Conservation (phyloP, 176 grass and related monocot genomes). For the Saccharum spontaneum region DNA sequence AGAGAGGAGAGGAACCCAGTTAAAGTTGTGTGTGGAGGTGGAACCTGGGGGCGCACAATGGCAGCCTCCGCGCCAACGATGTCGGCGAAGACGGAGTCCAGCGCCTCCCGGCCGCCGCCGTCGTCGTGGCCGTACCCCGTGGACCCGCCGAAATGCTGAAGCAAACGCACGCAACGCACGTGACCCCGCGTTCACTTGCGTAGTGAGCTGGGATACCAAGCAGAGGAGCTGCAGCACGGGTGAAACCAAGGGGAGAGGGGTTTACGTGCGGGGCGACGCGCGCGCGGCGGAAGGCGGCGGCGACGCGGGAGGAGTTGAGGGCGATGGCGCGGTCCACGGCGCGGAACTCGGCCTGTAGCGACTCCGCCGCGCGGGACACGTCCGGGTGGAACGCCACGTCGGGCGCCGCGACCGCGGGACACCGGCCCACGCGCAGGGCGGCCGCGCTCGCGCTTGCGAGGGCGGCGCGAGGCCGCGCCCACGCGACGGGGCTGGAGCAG, state of each 20-base stretch:
- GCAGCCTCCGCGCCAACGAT: slow-evolving; percentile 87
- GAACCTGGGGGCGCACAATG: slow-evolving; percentile 87
- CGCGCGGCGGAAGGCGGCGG: slow-evolving; percentile 67
- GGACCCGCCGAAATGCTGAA: slow-evolving; percentile 87
- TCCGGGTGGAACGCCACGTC: slow-evolving; percentile 47
- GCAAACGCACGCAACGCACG: neutral
- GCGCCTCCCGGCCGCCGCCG: slow-evolving; percentile 71
- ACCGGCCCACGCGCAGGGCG: neutral
- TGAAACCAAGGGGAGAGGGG: neutral
- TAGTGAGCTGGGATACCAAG: neutral
- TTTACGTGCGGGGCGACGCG: slow-evolving; percentile 76
- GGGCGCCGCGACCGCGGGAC: neutral
- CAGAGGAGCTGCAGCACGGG: neutral
- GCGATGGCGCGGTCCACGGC: slow-evolving; percentile 67
- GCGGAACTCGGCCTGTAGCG: slow-evolving; percentile 62
- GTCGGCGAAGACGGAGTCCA: slow-evolving; percentile 74
- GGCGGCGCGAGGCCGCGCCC: neutral
- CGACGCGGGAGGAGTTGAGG: slow-evolving; percentile 72
- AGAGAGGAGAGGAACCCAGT: neutral
- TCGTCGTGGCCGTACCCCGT: slow-evolving; percentile 97
- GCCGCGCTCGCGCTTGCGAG: neutral
- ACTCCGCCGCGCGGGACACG: slow-evolving; percentile 70
- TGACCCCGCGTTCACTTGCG: neutral
- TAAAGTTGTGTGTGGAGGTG: neutral
- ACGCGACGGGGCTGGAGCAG: neutral